phyloP scores from a whole-genome alignment of 192 early-diverging fungal species.

The Coemansia sp. region DNA sequence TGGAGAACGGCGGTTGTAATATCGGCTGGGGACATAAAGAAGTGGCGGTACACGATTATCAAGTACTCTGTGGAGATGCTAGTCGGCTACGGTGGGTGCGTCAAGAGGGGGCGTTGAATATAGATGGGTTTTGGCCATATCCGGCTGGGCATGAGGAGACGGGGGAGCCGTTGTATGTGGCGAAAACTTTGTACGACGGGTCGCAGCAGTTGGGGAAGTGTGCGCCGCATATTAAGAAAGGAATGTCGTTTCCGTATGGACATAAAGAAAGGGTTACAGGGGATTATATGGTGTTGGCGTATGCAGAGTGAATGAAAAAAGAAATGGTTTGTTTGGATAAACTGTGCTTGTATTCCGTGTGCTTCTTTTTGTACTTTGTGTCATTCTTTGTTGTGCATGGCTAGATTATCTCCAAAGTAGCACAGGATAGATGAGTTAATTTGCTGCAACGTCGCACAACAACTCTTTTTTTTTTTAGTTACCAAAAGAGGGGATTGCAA shows the following conservation, averaged over 20 bases:
- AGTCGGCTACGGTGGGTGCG: constrained; percentile 58
- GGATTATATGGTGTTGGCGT: constrained; percentile 53
- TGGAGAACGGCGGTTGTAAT: constrained; percentile 52
- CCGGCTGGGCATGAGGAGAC: constrained; percentile 50
- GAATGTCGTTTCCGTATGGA: constrained; percentile 52
- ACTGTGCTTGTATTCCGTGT: no score
- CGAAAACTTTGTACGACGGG: constrained; percentile 51
- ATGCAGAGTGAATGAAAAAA: constrained; percentile 13
- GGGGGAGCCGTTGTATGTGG: constrained; percentile 53
- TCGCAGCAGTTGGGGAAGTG: constrained; percentile 60
- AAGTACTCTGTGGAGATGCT: constrained; percentile 64
- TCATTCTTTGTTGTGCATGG: no score
- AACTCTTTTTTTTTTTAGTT: no score
- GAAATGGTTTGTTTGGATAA: background rate
- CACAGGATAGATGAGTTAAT: no score
- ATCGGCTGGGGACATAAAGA: constrained; percentile 64
- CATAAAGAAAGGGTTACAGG: constrained; percentile 48
- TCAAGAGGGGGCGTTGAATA: constrained; percentile 49
- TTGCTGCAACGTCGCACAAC: no score
- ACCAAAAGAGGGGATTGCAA: no score
- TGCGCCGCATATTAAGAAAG: constrained; percentile 53
- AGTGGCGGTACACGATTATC: constrained; percentile 48
- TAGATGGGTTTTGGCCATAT: constrained; percentile 36
- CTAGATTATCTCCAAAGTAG: no score
- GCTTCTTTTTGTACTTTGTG: no score